Evolutionary conservation across 768 basidiomycete species (phyloP).

Genomic region (Termitomyces heimii): DNA sequence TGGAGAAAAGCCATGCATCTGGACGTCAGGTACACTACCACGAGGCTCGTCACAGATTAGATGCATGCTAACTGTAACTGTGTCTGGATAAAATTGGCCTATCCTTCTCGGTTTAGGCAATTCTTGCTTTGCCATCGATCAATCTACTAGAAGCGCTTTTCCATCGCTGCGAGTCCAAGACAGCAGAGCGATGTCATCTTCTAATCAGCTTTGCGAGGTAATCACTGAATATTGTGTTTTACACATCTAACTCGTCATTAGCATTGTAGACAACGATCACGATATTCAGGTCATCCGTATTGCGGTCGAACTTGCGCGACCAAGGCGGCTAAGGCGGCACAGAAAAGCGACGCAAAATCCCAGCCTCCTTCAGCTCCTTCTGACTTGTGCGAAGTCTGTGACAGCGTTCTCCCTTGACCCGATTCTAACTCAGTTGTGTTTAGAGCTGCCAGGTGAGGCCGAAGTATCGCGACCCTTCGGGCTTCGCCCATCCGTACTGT

Average conservation of each 20-base stretch:
- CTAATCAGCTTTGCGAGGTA: slow-evolving; percentile 3
- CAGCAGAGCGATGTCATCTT: not conserved
- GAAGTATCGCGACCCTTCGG: slow-evolving; percentile 52
- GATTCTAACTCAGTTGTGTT: not conserved
- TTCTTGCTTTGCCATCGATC: not conserved
- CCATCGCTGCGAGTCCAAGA: not conserved
- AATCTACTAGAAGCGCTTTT: not conserved
- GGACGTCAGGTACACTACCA: not conserved
- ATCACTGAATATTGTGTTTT: not conserved
- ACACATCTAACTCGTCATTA: not conserved
- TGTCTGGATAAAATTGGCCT: not conserved
- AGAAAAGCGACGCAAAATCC: not conserved
- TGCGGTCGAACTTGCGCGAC: slow-evolving; percentile 3
- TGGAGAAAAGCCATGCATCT: not conserved
- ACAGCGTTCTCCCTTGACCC: not conserved
- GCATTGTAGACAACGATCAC: slow-evolving; percentile 2
- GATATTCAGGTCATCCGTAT: not conserved
- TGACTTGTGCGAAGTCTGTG: slow-evolving; percentile 38
- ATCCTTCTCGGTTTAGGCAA: not conserved
- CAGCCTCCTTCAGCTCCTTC: not conserved
- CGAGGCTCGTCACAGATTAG: not conserved
- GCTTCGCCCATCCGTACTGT: slow-evolving; percentile 52
- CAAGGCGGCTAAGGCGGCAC: not conserved
- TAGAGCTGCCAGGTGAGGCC: slow-evolving; percentile 58
- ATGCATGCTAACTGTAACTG: not conserved